Evolutionary conservation across 2,329 filamentous ascomycete genomes (phyloP).

Genomic region (Curvularia verruculosa): DNA sequence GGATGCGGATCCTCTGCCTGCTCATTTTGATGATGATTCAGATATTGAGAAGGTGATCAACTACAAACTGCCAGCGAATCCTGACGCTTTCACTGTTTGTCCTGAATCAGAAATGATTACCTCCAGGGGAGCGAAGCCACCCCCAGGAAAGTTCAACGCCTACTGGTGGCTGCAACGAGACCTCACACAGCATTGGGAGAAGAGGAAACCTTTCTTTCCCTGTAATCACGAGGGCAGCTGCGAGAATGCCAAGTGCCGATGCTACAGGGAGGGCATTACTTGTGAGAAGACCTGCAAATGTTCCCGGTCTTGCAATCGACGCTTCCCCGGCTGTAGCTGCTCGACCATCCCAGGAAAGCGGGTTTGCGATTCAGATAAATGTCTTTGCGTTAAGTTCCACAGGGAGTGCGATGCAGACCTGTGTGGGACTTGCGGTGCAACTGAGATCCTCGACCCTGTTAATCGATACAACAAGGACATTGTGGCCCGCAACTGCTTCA

Average conservation of each 20-base stretch:
- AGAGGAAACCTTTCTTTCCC: conserved; percentile 65
- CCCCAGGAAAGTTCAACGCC: conserved; percentile 20
- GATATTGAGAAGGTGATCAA: conserved; percentile 35
- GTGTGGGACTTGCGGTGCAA: conserved; percentile 72
- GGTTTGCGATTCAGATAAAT: conserved; percentile 53
- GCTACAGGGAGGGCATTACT: conserved; percentile 65
- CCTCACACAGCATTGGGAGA: conserved; percentile 61
- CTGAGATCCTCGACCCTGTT: conserved; percentile 70
- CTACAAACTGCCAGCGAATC: conserved; percentile 29
- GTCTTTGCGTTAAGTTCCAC: conserved; percentile 73
- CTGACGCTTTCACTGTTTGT: conserved; percentile 15
- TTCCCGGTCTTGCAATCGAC: conserved; percentile 62
- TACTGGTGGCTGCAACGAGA: conserved; percentile 38
- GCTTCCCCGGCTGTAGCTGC: conserved; percentile 54
- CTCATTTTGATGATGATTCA: conserved; percentile 23
- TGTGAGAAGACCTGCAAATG: conserved; percentile 79
- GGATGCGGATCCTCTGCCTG: conserved; percentile 9
- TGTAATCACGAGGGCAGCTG: conserved; percentile 73
- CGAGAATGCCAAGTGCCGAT: conserved; percentile 65
- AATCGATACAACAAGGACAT: conserved; percentile 66
- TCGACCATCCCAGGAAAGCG: conserved; percentile 44
- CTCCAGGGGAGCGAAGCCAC: conserved; percentile 12
- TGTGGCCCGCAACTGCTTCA: conserved; percentile 68
- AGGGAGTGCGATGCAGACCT: conserved; percentile 82
- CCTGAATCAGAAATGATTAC: conserved; percentile 3